phyloP scores from a whole-genome alignment of 352 stramenopile genomes.

The Phytophthora chlamydospora region DNA sequence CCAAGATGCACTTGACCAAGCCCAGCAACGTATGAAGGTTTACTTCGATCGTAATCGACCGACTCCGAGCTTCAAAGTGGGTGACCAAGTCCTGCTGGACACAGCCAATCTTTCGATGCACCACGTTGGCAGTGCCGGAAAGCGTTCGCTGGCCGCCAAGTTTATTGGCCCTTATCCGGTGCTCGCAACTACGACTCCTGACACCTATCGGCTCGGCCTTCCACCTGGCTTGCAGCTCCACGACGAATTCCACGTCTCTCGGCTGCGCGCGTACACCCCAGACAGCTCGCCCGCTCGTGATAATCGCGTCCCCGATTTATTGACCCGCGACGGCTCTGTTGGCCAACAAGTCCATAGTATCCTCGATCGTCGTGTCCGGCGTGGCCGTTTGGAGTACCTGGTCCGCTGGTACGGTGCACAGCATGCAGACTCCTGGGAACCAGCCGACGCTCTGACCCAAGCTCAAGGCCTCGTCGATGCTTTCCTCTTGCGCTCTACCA shows the following conservation, averaged over 20 bases:
- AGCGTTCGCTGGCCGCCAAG: background rate
- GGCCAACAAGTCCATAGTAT: background rate
- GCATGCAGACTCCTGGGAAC: background rate
- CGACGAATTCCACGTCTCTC: slow-evolving; percentile 4
- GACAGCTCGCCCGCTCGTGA: background rate
- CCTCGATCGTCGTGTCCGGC: background rate
- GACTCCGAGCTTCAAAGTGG: background rate
- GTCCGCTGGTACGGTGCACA: background rate
- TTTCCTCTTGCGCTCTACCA: background rate
- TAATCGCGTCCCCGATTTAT: background rate
- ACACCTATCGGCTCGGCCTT: background rate
- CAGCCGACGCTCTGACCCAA: background rate
- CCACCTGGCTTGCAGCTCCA: background rate
- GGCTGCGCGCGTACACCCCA: background rate
- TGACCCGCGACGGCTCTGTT: background rate
- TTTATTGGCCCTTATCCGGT: background rate
- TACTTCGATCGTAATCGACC: slow-evolving; percentile 4
- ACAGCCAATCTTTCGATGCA: background rate
- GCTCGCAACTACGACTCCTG: background rate
- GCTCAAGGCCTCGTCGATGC: background rate
- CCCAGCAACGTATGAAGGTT: slow-evolving; percentile 14
- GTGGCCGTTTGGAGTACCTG: background rate
- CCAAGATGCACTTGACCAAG: slow-evolving; percentile 12
- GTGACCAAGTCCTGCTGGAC: background rate
- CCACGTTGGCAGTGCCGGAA: background rate